These are phyloP conservation scores for Thelonectria blattea DNA, from an alignment of 2,329 filamentous ascomycete species.

Conservation along the genomic window DNA sequence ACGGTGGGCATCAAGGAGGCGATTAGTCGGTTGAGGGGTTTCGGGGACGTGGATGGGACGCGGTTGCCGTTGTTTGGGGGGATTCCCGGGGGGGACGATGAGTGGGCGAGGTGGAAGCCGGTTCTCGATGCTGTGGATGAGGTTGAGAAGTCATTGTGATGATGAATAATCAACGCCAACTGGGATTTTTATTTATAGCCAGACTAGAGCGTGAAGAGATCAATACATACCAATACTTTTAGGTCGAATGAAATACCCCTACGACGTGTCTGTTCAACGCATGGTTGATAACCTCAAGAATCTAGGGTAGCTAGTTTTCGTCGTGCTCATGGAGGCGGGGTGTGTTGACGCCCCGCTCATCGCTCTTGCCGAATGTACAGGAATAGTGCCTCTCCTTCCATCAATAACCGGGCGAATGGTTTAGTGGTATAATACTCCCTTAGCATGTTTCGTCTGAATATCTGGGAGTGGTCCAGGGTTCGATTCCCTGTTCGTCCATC, in stretches of 20 bases:
- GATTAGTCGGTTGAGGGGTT: conserved; percentile 61
- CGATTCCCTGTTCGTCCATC: conserved; percentile 39
- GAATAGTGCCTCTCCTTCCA: neutral
- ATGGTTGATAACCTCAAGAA: neutral
- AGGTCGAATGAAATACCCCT: too few relatives aligned
- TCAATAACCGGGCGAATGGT: conserved; percentile 35
- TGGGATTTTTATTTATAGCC: too few relatives aligned
- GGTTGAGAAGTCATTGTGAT: conserved; percentile 47
- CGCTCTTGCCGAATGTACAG: neutral
- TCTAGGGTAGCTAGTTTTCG: conserved; percentile 7
- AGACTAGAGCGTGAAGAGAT: too few relatives aligned
- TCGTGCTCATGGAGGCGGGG: neutral
- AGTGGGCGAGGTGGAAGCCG: conserved; percentile 62
- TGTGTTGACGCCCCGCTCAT: neutral
- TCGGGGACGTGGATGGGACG: conserved; percentile 65
- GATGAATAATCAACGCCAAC: neutral
- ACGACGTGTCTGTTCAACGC: too few relatives aligned
- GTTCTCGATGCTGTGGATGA: conserved; percentile 51
- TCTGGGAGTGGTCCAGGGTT: conserved; percentile 39
- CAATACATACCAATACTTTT: too few relatives aligned
- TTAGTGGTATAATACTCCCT: conserved; percentile 40
- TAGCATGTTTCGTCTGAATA: conserved; percentile 36
- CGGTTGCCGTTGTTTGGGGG: conserved; percentile 64
- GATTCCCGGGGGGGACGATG: conserved; percentile 60
- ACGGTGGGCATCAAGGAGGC: conserved; percentile 71